phyloP scores from a whole-genome alignment of 768 basidiomycete species.

The Trichaptum fuscoviolaceum region DNA sequence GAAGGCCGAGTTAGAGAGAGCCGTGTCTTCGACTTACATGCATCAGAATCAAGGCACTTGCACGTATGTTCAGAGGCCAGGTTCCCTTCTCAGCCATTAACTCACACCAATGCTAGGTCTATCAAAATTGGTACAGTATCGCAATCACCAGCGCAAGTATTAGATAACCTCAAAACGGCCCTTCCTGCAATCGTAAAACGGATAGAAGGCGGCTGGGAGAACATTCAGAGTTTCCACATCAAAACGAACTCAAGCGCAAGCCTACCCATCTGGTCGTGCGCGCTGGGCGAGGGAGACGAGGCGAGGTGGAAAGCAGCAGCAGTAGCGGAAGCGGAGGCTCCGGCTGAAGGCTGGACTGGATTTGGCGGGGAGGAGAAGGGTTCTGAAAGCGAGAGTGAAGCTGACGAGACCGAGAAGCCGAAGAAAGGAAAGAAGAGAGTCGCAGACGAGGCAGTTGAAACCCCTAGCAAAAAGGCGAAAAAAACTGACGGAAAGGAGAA shows the following conservation, averaged over 20 bases:
- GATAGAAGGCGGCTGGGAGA: slow-evolving; percentile 83
- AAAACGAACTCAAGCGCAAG: slow-evolving; percentile 82
- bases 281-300: slow-evolving; percentile 53
- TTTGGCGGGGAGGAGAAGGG: not conserved
- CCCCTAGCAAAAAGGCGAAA: slow-evolving; percentile 40
- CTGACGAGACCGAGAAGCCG: slow-evolving; percentile 2
- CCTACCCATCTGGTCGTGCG: slow-evolving; percentile 88
- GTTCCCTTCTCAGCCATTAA: slow-evolving; percentile 5
- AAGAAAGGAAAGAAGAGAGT: slow-evolving; percentile 32
- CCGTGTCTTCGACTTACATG: slow-evolving; percentile 93
- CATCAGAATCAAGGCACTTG: slow-evolving; percentile 92
- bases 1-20: slow-evolving; percentile 87
- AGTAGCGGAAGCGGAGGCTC: slow-evolving; percentile 22
- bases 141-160: slow-evolving; percentile 66
- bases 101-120: slow-evolving; percentile 43
- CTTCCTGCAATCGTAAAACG: slow-evolving; percentile 67
- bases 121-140: slow-evolving; percentile 77
- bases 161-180: slow-evolving; percentile 73
- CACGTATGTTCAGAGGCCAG: slow-evolving; percentile 53
- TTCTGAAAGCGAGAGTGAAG: slow-evolving; percentile 5
- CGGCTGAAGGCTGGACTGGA: slow-evolving; percentile 15
- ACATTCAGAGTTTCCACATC: slow-evolving; percentile 82
- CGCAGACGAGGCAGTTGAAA: slow-evolving; percentile 32
- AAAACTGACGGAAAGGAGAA: slow-evolving; percentile 13
- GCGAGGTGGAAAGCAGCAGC: slow-evolving; percentile 57